Base-by-base conservation (phyloP, 495 filamentous ascomycete species). In the Annulohypoxylon nitens region DNA sequence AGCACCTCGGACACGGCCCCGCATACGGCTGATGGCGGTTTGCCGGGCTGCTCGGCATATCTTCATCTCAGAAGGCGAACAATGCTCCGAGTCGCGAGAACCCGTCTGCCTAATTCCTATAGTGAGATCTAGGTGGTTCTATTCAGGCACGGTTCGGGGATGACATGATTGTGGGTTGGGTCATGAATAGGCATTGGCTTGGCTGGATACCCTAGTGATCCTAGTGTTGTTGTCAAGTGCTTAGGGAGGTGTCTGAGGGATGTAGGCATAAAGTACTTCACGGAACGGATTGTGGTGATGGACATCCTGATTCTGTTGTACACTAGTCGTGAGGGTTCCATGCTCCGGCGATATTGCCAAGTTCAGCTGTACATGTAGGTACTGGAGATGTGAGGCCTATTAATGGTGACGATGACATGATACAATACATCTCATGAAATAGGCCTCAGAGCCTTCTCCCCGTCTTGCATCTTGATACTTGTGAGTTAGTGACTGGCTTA, bases 1-100 rank as follows among this genome's bases (percentile, higher is more conserved):
- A 80, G 33, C 64, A 77, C 16, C 36, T 43, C 25, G 66, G 66
- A 61, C 66, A 70, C 62, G 71, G 71, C 50, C 23, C 72, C 53
- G 63, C 67, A 37, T 75, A 75, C 64, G 63, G 67, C 3, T 75
- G 67, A 75, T 33, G 16, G 50, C 41, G 41, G 53, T 33, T 48
- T 51, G 36, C 26, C 48, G 55, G n/a, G 50, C 43, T 41, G 12
- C 41, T 60, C 53, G 64, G 50, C 50, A 51, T 43, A 36, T 50
- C 33, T 64, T 23, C 26, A 5, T 50, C 48, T 30, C 9, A 47
- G 25, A 39, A 18, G 41, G 11, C 34, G 54, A 47, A 26, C 47
- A 25, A 34, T 39, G n/a, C n/a, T 37, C 20, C 33, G 37, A 14
- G n/a, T 48, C 12, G 25, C 20, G 30, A 20, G 53, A n/a, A 37